Conservation (phyloP, 495 filamentous ascomycete genomes). For the Neurospora tetrasperma region DNA sequence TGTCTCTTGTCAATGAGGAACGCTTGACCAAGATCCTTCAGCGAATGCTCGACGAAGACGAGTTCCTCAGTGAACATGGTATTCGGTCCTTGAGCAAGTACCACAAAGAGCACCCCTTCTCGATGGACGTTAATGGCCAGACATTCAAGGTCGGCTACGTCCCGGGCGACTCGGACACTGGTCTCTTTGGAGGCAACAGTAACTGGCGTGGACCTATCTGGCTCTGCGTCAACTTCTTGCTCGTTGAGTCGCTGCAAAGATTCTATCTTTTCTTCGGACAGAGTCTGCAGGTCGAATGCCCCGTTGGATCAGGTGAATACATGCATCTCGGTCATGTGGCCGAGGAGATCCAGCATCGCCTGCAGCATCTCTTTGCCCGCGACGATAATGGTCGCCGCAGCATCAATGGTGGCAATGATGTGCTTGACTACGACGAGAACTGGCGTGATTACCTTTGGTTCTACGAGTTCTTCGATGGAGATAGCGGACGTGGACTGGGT, state of each 20-base stretch:
- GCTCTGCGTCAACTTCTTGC: conserved; percentile 91
- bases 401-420: conserved; percentile 70
- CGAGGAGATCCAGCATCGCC: conserved; percentile 88
- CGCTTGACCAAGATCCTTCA: conserved; percentile 74
- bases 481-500: conserved; percentile 78
- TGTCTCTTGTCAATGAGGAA: conserved; percentile 83
- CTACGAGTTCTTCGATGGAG: conserved; percentile 95
- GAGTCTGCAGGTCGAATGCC: conserved; percentile 80
- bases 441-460: conserved; percentile 95
- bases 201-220: conserved; percentile 95
- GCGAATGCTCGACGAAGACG: conserved; percentile 87
- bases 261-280: conserved; percentile 96
- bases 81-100: conserved; percentile 91
- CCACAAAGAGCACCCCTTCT: conserved; percentile 81
- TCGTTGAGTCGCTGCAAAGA: conserved; percentile 82
- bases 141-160: conserved; percentile 82
- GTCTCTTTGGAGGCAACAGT: conserved; percentile 91
- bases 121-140: conserved; percentile 93
- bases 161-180: conserved; percentile 86
- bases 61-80: conserved; percentile 83
- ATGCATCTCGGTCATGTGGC: conserved; percentile 97
- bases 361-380: conserved; percentile 82
- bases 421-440: conserved; percentile 79
- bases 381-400: conserved; percentile 77
- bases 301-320: conserved; percentile 82